These are phyloP conservation scores for Jamesozyma lodderae DNA, from an alignment of 805 yeast genomes.

Conservation along the genomic window DNA sequence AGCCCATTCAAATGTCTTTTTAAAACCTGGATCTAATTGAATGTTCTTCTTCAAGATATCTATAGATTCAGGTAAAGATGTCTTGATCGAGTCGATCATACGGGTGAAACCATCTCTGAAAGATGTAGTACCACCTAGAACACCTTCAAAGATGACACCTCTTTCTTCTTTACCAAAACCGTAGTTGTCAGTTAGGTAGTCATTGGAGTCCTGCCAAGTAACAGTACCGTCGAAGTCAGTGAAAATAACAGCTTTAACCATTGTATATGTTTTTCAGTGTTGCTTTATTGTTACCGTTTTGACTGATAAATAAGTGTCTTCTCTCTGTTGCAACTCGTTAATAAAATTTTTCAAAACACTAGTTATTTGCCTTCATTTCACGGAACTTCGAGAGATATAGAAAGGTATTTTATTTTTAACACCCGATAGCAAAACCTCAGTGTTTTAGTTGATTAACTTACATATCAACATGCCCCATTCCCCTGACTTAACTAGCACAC, in stretches of 20 bases:
- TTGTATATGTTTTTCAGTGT: too few relatives aligned
- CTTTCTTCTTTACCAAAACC: slow-evolving; percentile 78
- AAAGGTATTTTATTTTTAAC: too few relatives aligned
- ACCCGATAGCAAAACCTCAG: too few relatives aligned
- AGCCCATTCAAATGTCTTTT: slow-evolving; percentile 73
- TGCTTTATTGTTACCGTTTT: too few relatives aligned
- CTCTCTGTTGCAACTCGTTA: too few relatives aligned
- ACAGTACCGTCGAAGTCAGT: slow-evolving; percentile 99
- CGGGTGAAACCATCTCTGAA: slow-evolving; percentile 76
- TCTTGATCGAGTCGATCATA: slow-evolving; percentile 73
- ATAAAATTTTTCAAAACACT: too few relatives aligned
- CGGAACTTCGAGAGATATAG: too few relatives aligned
- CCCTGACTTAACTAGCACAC: too few relatives aligned
- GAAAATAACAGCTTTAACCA: slow-evolving; percentile 69
- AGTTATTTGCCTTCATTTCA: too few relatives aligned
- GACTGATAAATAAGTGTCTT: too few relatives aligned
- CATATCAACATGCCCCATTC: too few relatives aligned
- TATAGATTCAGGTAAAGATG: slow-evolving; percentile 77
- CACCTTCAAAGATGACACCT: slow-evolving; percentile 56
- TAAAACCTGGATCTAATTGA: slow-evolving; percentile 84
- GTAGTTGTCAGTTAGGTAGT: slow-evolving; percentile 74
- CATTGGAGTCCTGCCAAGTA: slow-evolving; percentile 91
- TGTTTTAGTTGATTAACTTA: too few relatives aligned
- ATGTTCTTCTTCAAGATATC: slow-evolving; percentile 57
- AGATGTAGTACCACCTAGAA: slow-evolving; percentile 55